These are phyloP conservation scores for Prosopis cineraria DNA, from an alignment of 306 rosid species.

Conservation along the genomic window DNA sequence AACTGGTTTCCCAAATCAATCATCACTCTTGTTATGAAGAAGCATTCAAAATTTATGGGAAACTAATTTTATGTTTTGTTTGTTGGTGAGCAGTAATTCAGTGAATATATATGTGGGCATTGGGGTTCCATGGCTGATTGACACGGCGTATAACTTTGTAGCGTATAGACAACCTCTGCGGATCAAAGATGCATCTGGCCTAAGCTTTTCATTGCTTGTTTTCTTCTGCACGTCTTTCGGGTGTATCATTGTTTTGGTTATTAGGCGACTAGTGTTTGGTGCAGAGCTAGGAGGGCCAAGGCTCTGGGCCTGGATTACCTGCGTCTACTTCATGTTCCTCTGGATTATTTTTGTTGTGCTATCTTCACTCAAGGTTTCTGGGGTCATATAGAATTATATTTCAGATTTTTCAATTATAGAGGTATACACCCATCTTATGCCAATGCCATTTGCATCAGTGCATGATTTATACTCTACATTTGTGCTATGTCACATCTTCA, in stretches of 20 bases:
- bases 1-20: slow-evolving; percentile 18
- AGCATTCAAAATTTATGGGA: slow-evolving; percentile 23
- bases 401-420: not conserved
- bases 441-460: not conserved
- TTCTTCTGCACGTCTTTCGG: slow-evolving; percentile 83
- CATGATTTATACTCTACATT: not conserved
- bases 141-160: slow-evolving; percentile 75
- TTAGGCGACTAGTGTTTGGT: slow-evolving; percentile 76
- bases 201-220: slow-evolving; percentile 82
- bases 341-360: slow-evolving; percentile 82
- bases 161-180: slow-evolving; percentile 71
- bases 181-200: slow-evolving; percentile 76
- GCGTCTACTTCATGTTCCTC: slow-evolving; percentile 64
- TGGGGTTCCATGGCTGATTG: slow-evolving; percentile 93
- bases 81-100: slow-evolving; percentile 66
- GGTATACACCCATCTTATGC: not conserved
- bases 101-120: slow-evolving; percentile 96
- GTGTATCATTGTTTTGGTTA: slow-evolving; percentile 73
- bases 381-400: slow-evolving; percentile 55
- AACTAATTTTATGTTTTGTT: slow-evolving; percentile 7
- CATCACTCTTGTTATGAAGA: not conserved
- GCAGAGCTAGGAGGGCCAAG: slow-evolving; percentile 97
- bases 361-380: slow-evolving; percentile 81
- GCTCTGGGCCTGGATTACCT: slow-evolving; percentile 91
- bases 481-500: not conserved